These are phyloP conservation scores for Kalmanozyma brasiliensis DNA, from an alignment of 1,284 basidiomycete species.

Conservation along the genomic window DNA sequence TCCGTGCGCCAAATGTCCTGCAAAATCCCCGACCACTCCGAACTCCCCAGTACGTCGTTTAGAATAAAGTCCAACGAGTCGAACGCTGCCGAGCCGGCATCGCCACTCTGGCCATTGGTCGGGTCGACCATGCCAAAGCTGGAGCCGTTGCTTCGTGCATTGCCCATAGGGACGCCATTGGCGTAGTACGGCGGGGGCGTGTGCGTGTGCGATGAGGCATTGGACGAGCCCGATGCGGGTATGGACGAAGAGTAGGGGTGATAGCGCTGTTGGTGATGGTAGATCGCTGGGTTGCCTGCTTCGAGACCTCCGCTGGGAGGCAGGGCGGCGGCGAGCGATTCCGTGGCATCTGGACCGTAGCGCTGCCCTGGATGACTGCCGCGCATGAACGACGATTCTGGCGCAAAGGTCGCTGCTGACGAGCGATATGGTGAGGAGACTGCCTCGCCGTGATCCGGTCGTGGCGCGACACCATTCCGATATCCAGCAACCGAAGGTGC, in stretches of 20 bases:
- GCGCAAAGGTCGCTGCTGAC: constrained; percentile 8
- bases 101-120: background rate
- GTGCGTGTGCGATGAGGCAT: constrained; percentile 12
- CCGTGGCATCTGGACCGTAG: constrained; percentile 10
- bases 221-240: constrained; percentile 10
- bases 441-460: background rate
- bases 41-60: constrained; percentile 34
- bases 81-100: constrained; percentile 1
- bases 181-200: constrained; percentile 8
- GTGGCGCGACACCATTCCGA: background rate
- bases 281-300: too few relatives aligned
- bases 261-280: background rate
- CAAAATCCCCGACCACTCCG: constrained; percentile 33
- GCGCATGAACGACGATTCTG: constrained; percentile 1
- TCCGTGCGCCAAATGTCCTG: constrained; percentile 43
- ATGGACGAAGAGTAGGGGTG: constrained; percentile 2
- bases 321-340: constrained; percentile 29
- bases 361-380: background rate
- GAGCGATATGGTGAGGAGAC: background rate
- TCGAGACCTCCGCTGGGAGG: constrained; percentile 4
- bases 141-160: background rate
- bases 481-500: background rate
- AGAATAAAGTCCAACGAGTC: constrained; percentile 41
- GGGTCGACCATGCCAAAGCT: background rate
- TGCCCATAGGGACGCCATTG: background rate